Conservation (phyloP, 805 yeast species). For the Hanseniaspora guilliermondii region DNA sequence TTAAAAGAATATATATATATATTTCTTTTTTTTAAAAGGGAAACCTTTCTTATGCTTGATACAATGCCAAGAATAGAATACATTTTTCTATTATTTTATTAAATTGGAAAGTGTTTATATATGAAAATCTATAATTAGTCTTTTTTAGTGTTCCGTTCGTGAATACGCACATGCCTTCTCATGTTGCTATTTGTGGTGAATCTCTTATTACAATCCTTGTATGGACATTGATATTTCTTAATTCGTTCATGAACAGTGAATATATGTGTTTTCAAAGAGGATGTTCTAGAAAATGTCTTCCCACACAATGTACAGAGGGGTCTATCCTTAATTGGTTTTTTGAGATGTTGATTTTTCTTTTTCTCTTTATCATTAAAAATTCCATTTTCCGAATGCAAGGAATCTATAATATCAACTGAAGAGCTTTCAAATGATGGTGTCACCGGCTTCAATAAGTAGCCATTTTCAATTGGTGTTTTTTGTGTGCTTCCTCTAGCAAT, state of each 20-base stretch:
- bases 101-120: not conserved
- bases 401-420: not conserved
- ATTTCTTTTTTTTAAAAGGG: too few relatives aligned
- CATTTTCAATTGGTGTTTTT: too few relatives aligned
- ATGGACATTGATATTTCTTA: constrained; percentile 63
- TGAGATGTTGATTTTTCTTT: not conserved
- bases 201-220: constrained; percentile 48
- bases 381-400: not conserved
- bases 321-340: not conserved
- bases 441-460: too few relatives aligned
- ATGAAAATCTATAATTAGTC: not conserved
- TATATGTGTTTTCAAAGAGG: constrained; percentile 69
- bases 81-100: not conserved
- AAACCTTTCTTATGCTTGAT: too few relatives aligned
- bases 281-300: constrained; percentile 74
- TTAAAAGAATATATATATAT: too few relatives aligned
- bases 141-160: constrained; percentile 17
- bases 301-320: constrained; percentile 52
- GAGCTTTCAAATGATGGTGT: too few relatives aligned
- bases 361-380: not conserved
- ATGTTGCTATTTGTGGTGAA: constrained; percentile 34
- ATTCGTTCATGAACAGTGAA: constrained; percentile 71
- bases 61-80: too few relatives aligned
- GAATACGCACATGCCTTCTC: constrained; percentile 24
- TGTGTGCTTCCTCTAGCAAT: not conserved